Percentiles rank a stretch among this genome's conserved stretches.
Evolutionary conservation across 345 rosid genomes (phyloP).

Genomic region (Eucalyptus guilfoylei): DNA sequence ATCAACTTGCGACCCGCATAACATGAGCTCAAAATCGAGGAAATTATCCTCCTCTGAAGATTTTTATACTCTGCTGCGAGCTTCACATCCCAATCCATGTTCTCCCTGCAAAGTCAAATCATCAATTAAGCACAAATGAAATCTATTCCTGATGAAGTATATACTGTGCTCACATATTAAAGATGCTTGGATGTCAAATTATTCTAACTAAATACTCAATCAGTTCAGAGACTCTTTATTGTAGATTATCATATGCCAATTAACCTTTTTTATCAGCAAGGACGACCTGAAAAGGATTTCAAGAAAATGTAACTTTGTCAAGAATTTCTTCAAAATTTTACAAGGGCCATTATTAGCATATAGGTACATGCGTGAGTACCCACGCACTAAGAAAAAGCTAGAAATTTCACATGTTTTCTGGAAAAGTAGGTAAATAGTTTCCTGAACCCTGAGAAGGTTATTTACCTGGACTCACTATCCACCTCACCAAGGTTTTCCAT

Average conservation of each 20-base stretch:
- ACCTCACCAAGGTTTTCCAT: slow-evolving; percentile 48
- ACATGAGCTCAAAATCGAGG: slow-evolving; percentile 69
- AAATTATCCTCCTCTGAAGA: slow-evolving; percentile 48
- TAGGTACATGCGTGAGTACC: background rate
- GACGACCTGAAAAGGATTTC: background rate
- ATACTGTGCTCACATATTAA: background rate
- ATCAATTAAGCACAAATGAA: background rate
- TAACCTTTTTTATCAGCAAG: background rate
- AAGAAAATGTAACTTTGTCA: background rate
- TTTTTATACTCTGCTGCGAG: slow-evolving; percentile 44
- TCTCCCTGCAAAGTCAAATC: slow-evolving; percentile 29
- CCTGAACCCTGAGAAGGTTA: background rate
- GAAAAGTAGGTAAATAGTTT: background rate
- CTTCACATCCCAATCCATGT: slow-evolving; percentile 48
- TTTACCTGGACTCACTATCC: slow-evolving; percentile 34
- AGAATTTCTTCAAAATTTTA: background rate
- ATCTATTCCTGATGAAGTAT: background rate
- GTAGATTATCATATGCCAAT: background rate
- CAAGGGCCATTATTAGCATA: background rate
- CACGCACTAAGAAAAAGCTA: background rate
- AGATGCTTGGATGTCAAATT: background rate
- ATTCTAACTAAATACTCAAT: background rate
- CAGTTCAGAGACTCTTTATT: background rate
- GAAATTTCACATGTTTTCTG: background rate
- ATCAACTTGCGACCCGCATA: slow-evolving; percentile 42